Evolutionary conservation across 345 rosid species (phyloP), one percentile per base, ranked within the genome.

Genomic region (Hypericum androsaemum): DNA sequence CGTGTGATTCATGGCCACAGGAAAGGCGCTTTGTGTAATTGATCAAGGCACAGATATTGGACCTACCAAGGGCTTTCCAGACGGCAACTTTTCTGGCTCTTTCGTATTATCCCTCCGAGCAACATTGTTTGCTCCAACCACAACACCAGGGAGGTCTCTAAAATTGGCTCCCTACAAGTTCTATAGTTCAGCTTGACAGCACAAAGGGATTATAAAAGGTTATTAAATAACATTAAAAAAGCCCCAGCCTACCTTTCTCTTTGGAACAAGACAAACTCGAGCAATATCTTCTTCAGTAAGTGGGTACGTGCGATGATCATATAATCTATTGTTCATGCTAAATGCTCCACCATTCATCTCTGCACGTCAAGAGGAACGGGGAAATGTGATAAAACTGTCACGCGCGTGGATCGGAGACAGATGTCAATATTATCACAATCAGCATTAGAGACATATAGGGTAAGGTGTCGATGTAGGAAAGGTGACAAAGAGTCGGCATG

Each of bases 121-220:
- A 56, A 86, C 83, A 64, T 80, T 82, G 65, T 89, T 84, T 11
- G 43, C 17, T 60, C 79, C 88, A 46, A 90, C 79, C 50, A 80
- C 56, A 54, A 87, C 45, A 41, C 98, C 98, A 0, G 98, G 96
- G 64, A 90, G 88, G 61, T 84, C 89, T 77, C 98, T 75, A 57
- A 84, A 84, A 73, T 82, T 87, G 32, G 96, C 96, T 67, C 96
- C 98, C 98, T 87, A 60, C 35, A 72, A 57, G 46, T 41, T 38
- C 38, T 41, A 22, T 22, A 22, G 32, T 38, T 36, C 64, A 52
- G 58, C 57, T 44, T 59, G 56, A 66, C 48, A 45, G 16, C 32
- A 61, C 22, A 13, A 54, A 62, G 37, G 7, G 52, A 22, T 39
- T 14, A 37, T 37, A 17, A 56, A 52, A 45, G 35, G 22, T 40